phyloP scores from a whole-genome alignment of 2,329 filamentous ascomycete genomes.

The Colletotrichum sublineola region DNA sequence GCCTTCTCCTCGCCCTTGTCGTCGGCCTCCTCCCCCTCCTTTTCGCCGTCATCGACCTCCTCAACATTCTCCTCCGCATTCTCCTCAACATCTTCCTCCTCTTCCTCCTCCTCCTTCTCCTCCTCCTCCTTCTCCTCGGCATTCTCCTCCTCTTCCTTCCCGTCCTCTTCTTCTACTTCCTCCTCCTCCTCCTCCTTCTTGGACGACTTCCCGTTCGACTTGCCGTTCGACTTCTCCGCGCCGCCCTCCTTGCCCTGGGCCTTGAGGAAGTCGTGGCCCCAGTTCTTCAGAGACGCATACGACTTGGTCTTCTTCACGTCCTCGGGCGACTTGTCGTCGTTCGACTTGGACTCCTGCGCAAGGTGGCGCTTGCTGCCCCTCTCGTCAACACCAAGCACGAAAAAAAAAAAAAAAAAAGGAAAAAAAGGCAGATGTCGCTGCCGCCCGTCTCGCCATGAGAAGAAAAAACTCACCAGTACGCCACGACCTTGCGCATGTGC shows the following conservation, averaged over 20 bases:
- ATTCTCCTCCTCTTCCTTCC: slow-evolving; percentile 40
- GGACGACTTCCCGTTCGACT: slow-evolving; percentile 26
- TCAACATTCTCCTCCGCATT: slow-evolving; percentile 10
- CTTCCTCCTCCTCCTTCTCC: slow-evolving; percentile 25
- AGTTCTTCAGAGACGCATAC: slow-evolving; percentile 73
- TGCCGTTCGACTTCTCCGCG: slow-evolving; percentile 1
- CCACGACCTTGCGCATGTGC: slow-evolving; percentile 74
- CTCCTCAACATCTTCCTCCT: slow-evolving; percentile 46
- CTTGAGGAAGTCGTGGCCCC: slow-evolving; percentile 69
- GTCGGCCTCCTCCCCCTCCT: slow-evolving; percentile 22
- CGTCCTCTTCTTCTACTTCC: slow-evolving; percentile 44
- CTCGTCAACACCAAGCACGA: background rate
- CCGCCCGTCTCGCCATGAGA: background rate
- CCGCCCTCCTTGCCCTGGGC: slow-evolving; percentile 45
- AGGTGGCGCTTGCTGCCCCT: slow-evolving; percentile 69
- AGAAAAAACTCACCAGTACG: slow-evolving; percentile 63
- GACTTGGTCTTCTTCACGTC: slow-evolving; percentile 64
- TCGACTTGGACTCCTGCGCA: slow-evolving; percentile 72
- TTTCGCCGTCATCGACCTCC: slow-evolving; percentile 44
- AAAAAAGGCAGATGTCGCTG: background rate
- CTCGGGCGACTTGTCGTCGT: slow-evolving; percentile 63
- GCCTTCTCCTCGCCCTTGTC: slow-evolving; percentile 39
- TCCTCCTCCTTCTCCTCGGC: slow-evolving; percentile 46
- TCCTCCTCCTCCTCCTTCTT: slow-evolving; percentile 46
- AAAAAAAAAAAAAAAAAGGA: too few relatives aligned